These are phyloP conservation scores for Brettanomyces custersianus DNA, from an alignment of 805 yeast genomes.

Conservation along the genomic window DNA sequence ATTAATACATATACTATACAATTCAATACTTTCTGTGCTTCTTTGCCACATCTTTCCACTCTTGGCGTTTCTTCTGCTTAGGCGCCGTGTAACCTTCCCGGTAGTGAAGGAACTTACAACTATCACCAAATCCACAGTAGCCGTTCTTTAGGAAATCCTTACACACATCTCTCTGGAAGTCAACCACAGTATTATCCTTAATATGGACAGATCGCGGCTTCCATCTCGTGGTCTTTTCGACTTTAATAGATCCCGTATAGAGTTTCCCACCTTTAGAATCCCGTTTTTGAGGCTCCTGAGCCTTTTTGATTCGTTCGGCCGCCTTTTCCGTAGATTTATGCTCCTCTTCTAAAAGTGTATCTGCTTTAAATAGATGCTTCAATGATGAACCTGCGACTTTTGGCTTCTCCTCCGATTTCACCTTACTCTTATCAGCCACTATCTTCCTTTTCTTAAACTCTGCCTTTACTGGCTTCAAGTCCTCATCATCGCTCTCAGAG, in stretches of 20 bases:
- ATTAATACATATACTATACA: too few species aligned
- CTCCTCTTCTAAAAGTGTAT: constrained; percentile 17
- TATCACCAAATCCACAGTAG: constrained; percentile 94
- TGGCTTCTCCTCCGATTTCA: background rate
- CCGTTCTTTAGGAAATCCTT: constrained; percentile 89
- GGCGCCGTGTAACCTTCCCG: constrained; percentile 72
- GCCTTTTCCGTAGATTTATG: constrained; percentile 6
- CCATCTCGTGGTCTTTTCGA: constrained; percentile 7
- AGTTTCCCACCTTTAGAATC: constrained; percentile 15
- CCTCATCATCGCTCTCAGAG: background rate
- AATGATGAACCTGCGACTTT: too few species aligned
- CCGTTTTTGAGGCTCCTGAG: constrained; percentile 7
- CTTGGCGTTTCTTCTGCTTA: constrained; percentile 28
- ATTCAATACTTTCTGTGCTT: constrained; percentile 11
- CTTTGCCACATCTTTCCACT: constrained; percentile 51
- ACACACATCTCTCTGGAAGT: constrained; percentile 90
- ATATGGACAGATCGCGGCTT: constrained; percentile 36
- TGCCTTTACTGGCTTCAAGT: constrained; percentile 1
- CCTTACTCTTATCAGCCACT: background rate
- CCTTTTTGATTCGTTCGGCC: background rate
- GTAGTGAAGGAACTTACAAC: constrained; percentile 88
- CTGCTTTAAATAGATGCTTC: constrained; percentile 13
- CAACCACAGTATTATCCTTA: constrained; percentile 60
- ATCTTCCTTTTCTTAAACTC: constrained; percentile 2
- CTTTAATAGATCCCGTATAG: constrained; percentile 21